These are phyloP conservation scores for Ciborinia camelliae DNA, from an alignment of 2,329 filamentous ascomycete species.

Conservation along the genomic window DNA sequence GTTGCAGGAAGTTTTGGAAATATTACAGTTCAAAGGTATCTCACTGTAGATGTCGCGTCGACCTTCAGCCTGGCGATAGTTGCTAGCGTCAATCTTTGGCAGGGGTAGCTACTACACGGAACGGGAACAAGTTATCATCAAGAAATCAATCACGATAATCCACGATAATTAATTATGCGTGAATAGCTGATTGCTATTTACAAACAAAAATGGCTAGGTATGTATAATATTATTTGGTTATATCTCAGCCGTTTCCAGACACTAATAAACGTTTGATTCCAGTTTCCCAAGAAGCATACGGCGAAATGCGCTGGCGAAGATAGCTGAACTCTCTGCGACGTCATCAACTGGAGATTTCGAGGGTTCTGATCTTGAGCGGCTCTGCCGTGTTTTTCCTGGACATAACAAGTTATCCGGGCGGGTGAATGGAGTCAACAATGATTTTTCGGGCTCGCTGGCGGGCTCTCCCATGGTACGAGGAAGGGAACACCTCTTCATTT, in stretches of 20 bases:
- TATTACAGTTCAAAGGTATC: conserved; percentile 16
- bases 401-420: conserved; percentile 44
- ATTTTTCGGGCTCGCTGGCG: conserved; percentile 44
- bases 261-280: neutral
- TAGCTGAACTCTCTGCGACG: conserved; percentile 59
- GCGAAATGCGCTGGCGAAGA: conserved; percentile 61
- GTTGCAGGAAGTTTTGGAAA: conserved; percentile 18
- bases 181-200: neutral
- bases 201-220: conserved; percentile 14
- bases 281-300: conserved; percentile 53
- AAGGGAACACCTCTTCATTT: neutral
- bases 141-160: neutral
- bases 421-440: conserved; percentile 48
- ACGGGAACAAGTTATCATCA: neutral
- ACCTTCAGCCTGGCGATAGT: conserved; percentile 27
- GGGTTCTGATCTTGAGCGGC: conserved; percentile 59
- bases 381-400: conserved; percentile 56
- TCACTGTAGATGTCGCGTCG: conserved; percentile 27
- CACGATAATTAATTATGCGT: neutral
- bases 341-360: conserved; percentile 54
- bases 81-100: conserved; percentile 18
- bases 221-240: neutral
- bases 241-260: neutral
- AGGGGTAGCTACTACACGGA: conserved; percentile 32
- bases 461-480: conserved; percentile 57